These are phyloP conservation scores for Nissolia schottii DNA, from an alignment of 306 rosid genomes.

Conservation along the genomic window DNA sequence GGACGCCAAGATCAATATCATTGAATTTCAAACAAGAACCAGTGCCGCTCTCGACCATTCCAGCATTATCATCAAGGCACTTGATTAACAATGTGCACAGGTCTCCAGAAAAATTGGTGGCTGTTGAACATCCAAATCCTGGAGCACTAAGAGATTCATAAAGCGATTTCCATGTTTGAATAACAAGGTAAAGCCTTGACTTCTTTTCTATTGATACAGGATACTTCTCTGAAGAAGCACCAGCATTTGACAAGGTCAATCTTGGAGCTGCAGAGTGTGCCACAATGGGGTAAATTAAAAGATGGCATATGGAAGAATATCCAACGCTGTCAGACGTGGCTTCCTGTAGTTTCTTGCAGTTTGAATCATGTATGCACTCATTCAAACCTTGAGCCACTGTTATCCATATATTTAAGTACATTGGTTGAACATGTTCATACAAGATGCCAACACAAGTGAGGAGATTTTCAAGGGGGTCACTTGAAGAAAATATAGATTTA, in stretches of 20 bases:
- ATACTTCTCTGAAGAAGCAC: conserved; percentile 26
- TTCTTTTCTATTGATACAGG: conserved; percentile 28
- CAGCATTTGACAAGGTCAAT: conserved; percentile 26
- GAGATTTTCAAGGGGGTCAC: conserved; percentile 50
- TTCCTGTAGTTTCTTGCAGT: conserved; percentile 33
- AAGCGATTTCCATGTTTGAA: conserved; percentile 66
- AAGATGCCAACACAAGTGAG: conserved; percentile 41
- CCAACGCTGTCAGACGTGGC: conserved; percentile 39
- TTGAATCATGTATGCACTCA: conserved; percentile 36
- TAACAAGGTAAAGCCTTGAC: conserved; percentile 39
- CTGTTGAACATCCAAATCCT: conserved; percentile 33
- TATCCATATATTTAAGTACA: conserved; percentile 61
- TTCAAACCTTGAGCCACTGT: conserved; percentile 52
- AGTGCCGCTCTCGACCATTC: conserved; percentile 22
- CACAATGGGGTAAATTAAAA: conserved; percentile 63
- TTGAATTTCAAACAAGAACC: conserved; percentile 32
- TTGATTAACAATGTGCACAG: conserved; percentile 38
- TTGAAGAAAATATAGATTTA: conserved; percentile 51
- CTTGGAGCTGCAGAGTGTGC: conserved; percentile 36
- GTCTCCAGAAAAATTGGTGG: conserved; percentile 46
- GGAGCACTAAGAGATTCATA: conserved; percentile 47
- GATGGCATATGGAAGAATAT: conserved; percentile 37
- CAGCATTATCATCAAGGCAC: conserved; percentile 46
- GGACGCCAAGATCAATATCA: conserved; percentile 32
- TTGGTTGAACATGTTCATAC: conserved; percentile 41